These are phyloP conservation scores for Talaromyces verruculosus DNA, from an alignment of 2,329 filamentous ascomycete species.

Conservation along the genomic window DNA sequence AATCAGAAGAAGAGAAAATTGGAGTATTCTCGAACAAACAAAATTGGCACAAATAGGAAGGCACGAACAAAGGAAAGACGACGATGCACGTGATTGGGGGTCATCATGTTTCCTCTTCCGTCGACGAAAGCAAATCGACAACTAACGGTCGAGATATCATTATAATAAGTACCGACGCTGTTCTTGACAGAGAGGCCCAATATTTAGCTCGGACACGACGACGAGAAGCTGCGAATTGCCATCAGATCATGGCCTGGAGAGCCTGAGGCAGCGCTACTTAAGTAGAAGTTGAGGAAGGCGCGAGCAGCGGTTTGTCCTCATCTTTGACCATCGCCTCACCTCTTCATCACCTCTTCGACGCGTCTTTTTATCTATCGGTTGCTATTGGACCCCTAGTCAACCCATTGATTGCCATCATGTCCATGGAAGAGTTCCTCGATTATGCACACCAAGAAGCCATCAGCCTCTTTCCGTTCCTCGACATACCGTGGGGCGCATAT, in stretches of 20 bases:
- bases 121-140: background rate
- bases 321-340: background rate
- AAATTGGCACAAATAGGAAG: background rate
- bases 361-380: background rate
- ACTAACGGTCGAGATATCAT: too few relatives aligned
- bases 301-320: background rate
- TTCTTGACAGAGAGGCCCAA: background rate
- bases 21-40: background rate
- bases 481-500: constrained; percentile 12
- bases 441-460: background rate
- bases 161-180: background rate
- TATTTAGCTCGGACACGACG: background rate
- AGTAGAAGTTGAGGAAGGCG: background rate
- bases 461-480: background rate
- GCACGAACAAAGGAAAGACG: background rate
- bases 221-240: background rate
- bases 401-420: background rate
- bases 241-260: background rate
- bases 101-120: background rate
- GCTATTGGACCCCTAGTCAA: too few relatives aligned
- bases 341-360: background rate
- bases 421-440: background rate
- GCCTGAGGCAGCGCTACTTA: background rate
- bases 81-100: background rate
- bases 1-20: background rate